phyloP scores from a whole-genome alignment of 768 basidiomycete species.

The Obba rivulosa region DNA sequence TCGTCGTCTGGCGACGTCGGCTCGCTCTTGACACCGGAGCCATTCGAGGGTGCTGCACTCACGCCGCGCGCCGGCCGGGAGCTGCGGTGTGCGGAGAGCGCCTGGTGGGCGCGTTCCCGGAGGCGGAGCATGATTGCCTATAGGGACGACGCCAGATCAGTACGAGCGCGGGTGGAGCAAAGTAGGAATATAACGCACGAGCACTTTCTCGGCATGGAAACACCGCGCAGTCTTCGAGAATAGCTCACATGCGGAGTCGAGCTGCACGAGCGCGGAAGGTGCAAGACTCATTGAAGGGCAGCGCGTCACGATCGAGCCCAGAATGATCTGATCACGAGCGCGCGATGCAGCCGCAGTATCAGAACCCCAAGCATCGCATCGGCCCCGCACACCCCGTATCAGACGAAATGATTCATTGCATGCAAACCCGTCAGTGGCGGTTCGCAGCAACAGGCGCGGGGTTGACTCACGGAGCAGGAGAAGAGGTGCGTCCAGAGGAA shows the following conservation, averaged over 20 bases:
- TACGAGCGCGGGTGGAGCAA: background rate
- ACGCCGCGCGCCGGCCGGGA: conserved; percentile 22
- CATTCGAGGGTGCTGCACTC: no score
- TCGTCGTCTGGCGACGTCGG: conserved; percentile 50
- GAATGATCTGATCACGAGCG: conserved; percentile 46
- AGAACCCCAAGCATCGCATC: conserved; percentile 26
- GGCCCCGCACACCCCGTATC: background rate
- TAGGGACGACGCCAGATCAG: background rate
- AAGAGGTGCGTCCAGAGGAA: conserved; percentile 70
- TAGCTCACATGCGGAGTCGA: conserved; percentile 57
- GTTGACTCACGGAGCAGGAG: conserved; percentile 50
- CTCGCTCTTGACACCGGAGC: conserved; percentile 30
- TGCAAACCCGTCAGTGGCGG: conserved; percentile 2
- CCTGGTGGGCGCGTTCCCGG: conserved; percentile 40
- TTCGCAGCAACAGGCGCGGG: background rate
- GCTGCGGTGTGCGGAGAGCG: conserved; percentile 32
- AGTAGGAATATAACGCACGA: conserved; percentile 37
- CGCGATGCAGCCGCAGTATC: conserved; percentile 30
- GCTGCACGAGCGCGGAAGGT: conserved; percentile 57
- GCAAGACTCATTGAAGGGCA: conserved; percentile 60
- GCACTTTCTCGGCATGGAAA: conserved; percentile 51
- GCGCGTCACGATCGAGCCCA: conserved; percentile 65
- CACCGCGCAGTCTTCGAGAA: conserved; percentile 52
- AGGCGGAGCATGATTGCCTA: conserved; percentile 58
- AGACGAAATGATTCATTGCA: no score